Evolutionary conservation across 2,329 filamentous ascomycete species (phyloP).

Genomic region (Zymoseptoria tritici): DNA sequence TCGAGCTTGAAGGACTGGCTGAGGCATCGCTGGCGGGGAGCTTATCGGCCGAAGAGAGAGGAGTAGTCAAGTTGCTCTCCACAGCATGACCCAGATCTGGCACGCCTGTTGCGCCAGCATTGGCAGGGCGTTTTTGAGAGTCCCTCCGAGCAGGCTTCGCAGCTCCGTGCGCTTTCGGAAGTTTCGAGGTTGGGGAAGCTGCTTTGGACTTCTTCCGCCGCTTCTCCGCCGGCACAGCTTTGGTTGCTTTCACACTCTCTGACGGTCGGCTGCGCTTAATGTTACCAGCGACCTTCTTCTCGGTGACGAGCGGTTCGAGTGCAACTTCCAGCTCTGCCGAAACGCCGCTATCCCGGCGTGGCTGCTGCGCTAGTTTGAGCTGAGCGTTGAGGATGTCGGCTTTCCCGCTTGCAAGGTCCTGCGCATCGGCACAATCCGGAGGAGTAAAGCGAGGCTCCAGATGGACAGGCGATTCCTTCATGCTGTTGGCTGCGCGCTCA

Average conservation of each 20-base stretch:
- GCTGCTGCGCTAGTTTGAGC: conserved; percentile 9
- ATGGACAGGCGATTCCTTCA: not conserved
- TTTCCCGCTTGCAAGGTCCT: conserved; percentile 14
- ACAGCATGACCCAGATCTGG: not conserved
- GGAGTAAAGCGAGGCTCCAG: conserved; percentile 15
- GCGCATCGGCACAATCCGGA: conserved; percentile 14
- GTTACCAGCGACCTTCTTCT: not conserved
- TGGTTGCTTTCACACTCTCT: not conserved
- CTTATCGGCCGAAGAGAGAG: not conserved
- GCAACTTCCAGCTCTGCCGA: not conserved
- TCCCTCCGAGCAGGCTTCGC: not conserved
- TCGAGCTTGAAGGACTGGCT: not conserved
- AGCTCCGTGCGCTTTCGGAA: not conserved
- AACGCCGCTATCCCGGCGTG: conserved; percentile 15
- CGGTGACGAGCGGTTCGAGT: not conserved
- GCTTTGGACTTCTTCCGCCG: not conserved
- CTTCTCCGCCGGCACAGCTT: not conserved
- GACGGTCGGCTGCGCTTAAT: not conserved
- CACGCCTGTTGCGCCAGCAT: not conserved
- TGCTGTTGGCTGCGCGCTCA: not conserved
- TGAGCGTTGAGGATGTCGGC: conserved; percentile 8
- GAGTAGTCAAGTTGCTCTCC: not conserved
- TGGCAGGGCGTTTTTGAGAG: not conserved
- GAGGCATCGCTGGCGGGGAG: not conserved
- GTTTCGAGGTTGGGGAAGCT: not conserved